Percentiles rank a stretch among this genome's conserved stretches.
Evolutionary conservation across 2,329 filamentous ascomycete genomes (phyloP).

Genomic region (Decorospora gaudefroyi): DNA sequence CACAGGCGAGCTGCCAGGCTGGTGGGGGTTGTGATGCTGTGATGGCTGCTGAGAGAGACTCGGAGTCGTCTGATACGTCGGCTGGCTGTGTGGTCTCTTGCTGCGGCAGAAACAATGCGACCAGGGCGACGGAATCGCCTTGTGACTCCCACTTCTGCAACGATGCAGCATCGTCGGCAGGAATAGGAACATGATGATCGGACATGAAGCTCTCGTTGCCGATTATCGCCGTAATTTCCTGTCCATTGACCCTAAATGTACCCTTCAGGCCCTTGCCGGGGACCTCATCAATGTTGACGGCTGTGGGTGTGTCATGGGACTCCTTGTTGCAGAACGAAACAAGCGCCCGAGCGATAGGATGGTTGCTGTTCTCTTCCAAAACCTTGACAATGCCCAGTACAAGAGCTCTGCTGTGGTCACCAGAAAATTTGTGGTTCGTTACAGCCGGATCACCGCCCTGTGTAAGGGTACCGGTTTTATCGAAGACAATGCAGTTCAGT

Average conservation of each 20-base stretch:
- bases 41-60: conserved; percentile 1
- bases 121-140: conserved; percentile 51
- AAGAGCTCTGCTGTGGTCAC: conserved; percentile 39
- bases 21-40: conserved; percentile 1
- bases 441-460: conserved; percentile 72
- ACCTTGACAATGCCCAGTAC: conserved; percentile 62
- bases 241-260: conserved; percentile 49
- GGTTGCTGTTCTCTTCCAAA: conserved; percentile 72
- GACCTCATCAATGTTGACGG: conserved; percentile 62
- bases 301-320: conserved; percentile 18
- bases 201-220: conserved; percentile 74
- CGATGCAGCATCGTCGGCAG: conserved; percentile 17
- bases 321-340: conserved; percentile 62
- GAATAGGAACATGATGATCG: conserved; percentile 43
- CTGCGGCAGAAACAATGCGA: conserved; percentile 33
- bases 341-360: conserved; percentile 74
- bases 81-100: background rate
- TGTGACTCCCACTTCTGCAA: conserved; percentile 49
- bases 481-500: conserved; percentile 79
- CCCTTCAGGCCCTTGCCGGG: conserved; percentile 73
- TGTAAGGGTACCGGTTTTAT: conserved; percentile 86
- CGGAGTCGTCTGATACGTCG: background rate
- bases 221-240: conserved; percentile 58
- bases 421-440: conserved; percentile 56
- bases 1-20: conserved; percentile 59